These are phyloP conservation scores for Adansonia gregorii DNA, from an alignment of 441 rosid genomes.

Conservation along the genomic window DNA sequence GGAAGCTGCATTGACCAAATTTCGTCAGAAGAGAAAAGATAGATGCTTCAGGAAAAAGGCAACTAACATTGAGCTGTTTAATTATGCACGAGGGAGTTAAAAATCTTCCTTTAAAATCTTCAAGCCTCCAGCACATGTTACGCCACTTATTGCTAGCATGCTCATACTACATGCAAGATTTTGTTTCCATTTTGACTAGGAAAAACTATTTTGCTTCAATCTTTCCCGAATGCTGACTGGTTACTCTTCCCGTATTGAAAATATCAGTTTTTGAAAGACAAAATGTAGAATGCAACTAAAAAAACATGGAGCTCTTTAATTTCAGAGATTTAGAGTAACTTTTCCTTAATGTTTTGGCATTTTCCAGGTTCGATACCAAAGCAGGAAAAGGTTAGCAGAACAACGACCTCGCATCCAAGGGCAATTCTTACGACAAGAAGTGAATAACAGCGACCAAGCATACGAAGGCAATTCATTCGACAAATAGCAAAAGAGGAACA, in stretches of 20 bases:
- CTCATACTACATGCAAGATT: background rate
- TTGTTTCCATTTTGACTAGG: background rate
- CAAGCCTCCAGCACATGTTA: background rate
- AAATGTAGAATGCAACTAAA: background rate
- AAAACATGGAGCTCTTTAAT: background rate
- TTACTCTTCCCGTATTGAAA: background rate
- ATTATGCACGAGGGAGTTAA: background rate
- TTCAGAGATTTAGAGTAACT: background rate
- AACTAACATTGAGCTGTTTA: conserved; percentile 9
- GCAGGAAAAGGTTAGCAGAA: conserved; percentile 53
- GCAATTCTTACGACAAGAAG: conserved; percentile 46
- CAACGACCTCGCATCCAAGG: conserved; percentile 48
- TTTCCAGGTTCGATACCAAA: conserved; percentile 56
- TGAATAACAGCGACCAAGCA: conserved; percentile 39
- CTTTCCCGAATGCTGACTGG: background rate
- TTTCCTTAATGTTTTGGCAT: background rate
- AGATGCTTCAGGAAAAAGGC: conserved; percentile 63
- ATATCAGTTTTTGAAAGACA: background rate
- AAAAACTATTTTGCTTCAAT: background rate
- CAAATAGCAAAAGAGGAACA: conserved; percentile 33
- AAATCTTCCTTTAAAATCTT: background rate
- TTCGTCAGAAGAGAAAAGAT: conserved; percentile 54
- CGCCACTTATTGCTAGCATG: background rate
- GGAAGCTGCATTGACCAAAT: conserved; percentile 59
- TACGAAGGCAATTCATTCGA: conserved; percentile 49